Base-by-base conservation (phyloP, 2,329 filamentous ascomycete species). In the Chaetomiaceae sp. region DNA sequence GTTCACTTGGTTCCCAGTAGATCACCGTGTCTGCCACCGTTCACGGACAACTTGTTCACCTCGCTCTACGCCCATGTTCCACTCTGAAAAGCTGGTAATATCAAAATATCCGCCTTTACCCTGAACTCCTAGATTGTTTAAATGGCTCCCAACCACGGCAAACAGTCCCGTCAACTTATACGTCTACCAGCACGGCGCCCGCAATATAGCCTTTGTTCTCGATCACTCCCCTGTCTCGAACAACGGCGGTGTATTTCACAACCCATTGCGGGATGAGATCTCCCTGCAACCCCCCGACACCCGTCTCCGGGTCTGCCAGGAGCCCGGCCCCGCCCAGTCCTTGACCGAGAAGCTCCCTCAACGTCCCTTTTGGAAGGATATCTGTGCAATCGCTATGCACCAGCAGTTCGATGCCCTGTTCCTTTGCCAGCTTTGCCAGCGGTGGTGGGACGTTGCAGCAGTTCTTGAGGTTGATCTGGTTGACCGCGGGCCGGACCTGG, bases 121-220 rank as follows among this genome's bases (percentile, higher is more conserved):
- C 16, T 20, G 8, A 59, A 57, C 49, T 53, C 48, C 55, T 42
- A 4, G 20, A 45, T 47, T 32, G n/a, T 53, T 25, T 23, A 23
- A 4, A 43, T 23, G 23, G 44, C 41, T 50, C 55, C 43, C 18
- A 14, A 27, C 33, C 6, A 30, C 5, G 25, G 25, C 25, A 9
- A 5, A 37, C 38, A n/a, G 5, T 21, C 13, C 27, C 45, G n/a
- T n/a, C 34, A n/a, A 7, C 23, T 48, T 64, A 70, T 43, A 56
- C 54, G 51, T 75, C 74, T 42, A 75, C 73, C 59, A 94, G 70
- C 66, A 90, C 85, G 3, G 91, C 92, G 18, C 85, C 83, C 1
- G 92, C 92, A 75, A 96, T 96, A 71, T 96, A 97, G 7, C 94
- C 94, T 75, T 97, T 99, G 67, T 94, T 96, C 76, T 99, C 94